phyloP scores from a whole-genome alignment of 495 filamentous ascomycete genomes.

The Daldinia grandis region DNA sequence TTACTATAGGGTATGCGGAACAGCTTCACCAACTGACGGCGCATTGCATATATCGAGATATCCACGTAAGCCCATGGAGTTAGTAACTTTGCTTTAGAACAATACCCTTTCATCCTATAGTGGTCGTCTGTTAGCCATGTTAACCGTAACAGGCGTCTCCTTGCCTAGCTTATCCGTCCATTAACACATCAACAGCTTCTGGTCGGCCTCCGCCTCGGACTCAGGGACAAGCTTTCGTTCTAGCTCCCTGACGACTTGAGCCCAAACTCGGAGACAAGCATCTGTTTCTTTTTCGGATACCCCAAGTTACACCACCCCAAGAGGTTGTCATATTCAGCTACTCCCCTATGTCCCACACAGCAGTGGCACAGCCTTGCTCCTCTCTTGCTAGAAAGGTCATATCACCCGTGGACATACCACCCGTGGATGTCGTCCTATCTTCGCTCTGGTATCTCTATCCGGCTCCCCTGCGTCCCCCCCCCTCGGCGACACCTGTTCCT shows the following conservation, averaged over 20 bases:
- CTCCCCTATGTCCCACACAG: slow-evolving; percentile 46
- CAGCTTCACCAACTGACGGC: slow-evolving; percentile 32
- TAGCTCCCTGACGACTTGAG: slow-evolving; percentile 23
- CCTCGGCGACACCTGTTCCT: slow-evolving; percentile 25
- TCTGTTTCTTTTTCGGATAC: slow-evolving; percentile 45
- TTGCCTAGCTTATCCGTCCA: slow-evolving; percentile 10
- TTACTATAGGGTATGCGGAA: slow-evolving; percentile 39
- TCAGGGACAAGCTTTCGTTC: slow-evolving; percentile 32
- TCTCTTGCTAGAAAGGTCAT: slow-evolving; percentile 19
- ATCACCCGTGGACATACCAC: slow-evolving; percentile 14
- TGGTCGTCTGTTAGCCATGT: slow-evolving; percentile 18
- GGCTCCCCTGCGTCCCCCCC: slow-evolving; percentile 30
- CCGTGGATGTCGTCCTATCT: slow-evolving; percentile 26
- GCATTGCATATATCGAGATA: slow-evolving; percentile 48
- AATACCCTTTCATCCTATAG: slow-evolving; percentile 36
- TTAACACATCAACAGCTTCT: slow-evolving; percentile 18
- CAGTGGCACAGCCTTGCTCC: slow-evolving; percentile 42
- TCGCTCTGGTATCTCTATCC: slow-evolving; percentile 23
- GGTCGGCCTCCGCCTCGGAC: slow-evolving; percentile 30
- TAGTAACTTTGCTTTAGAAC: slow-evolving; percentile 23
- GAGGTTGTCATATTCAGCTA: slow-evolving; percentile 44
- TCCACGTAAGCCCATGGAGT: slow-evolving; percentile 22
- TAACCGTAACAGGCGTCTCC: slow-evolving; percentile 13
- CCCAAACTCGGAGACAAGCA: slow-evolving; percentile 27
- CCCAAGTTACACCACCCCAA: slow-evolving; percentile 43